phyloP scores from a whole-genome alignment of 148 eudicot species.

The Chenopodium album region DNA sequence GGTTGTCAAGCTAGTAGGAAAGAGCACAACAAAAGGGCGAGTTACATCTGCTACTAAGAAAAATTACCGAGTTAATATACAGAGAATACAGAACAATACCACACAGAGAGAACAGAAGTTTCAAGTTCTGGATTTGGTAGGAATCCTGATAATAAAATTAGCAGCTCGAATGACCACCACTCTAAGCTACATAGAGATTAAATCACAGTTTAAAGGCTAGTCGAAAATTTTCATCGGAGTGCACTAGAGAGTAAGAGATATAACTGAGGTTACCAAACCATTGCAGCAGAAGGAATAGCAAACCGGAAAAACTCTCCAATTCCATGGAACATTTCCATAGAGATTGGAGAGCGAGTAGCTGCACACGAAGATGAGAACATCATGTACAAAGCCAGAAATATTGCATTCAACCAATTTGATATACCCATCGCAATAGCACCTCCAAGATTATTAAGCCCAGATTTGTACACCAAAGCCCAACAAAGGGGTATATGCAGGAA shows the following conservation, averaged over 20 bases:
- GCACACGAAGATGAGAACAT: constrained; percentile 54
- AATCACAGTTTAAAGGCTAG: not conserved
- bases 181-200: constrained; percentile 43
- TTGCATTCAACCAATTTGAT: constrained; percentile 58
- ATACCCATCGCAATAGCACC: constrained; percentile 60
- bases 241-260: not conserved
- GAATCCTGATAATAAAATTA: constrained; percentile 71
- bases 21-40: not conserved
- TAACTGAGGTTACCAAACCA: constrained; percentile 56
- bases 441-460: constrained; percentile 54
- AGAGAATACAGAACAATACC: constrained; percentile 28
- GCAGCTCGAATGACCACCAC: constrained; percentile 81
- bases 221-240: not conserved
- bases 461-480: constrained; percentile 65
- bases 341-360: constrained; percentile 54
- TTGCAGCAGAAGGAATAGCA: constrained; percentile 75
- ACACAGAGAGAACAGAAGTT: constrained; percentile 67
- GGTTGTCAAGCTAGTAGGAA: constrained; percentile 44
- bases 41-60: not conserved
- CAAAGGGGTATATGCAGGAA: constrained; percentile 56
- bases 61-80: too few relatives aligned
- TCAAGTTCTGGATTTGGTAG: constrained; percentile 71
- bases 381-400: constrained; percentile 50
- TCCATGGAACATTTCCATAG: constrained; percentile 54
- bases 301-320: constrained; percentile 57